Percentiles rank a stretch among this genome's conserved stretches.
phyloP scores from a whole-genome alignment of 2,329 filamentous ascomycete genomes.

The Colletotrichum kahawae region DNA sequence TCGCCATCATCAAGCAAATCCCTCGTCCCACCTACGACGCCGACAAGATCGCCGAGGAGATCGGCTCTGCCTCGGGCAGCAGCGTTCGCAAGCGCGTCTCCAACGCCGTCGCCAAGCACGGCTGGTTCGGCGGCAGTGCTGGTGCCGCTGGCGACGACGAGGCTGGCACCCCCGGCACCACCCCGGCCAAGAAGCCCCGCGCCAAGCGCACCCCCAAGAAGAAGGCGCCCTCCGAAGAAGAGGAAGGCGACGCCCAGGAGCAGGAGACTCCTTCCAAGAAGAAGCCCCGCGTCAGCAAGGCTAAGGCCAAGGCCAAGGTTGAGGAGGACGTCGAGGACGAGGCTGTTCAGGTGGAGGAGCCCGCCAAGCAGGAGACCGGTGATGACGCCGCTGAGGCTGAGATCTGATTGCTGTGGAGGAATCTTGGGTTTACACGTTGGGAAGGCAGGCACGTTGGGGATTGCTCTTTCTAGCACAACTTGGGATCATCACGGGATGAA shows the following conservation, averaged over 20 bases:
- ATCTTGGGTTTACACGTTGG: accelerated
- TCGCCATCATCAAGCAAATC: too few relatives aligned
- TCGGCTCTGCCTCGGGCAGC: too few relatives aligned
- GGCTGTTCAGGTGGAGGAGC: not conserved
- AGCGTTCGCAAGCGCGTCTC: too few relatives aligned
- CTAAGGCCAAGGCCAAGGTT: not conserved
- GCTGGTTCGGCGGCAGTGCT: not conserved
- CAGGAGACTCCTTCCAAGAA: conserved; percentile 2
- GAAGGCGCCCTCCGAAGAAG: not conserved
- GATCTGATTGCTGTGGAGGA: accelerated
- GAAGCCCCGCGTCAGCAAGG: conserved; percentile 5
- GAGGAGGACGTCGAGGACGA: not conserved
- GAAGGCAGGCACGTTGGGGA: not conserved
- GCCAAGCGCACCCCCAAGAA: conserved; percentile 2
- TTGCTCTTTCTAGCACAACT: not conserved
- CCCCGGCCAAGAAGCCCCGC: not conserved
- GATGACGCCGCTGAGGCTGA: not conserved
- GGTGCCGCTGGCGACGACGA: not conserved
- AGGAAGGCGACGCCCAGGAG: not conserved
- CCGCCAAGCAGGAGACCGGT: not conserved
- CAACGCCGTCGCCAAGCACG: not conserved
- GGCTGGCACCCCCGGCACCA: not conserved
- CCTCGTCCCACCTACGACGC: not conserved
- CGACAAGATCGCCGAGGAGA: not conserved
- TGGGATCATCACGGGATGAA: not conserved